These are phyloP conservation scores for Rosellinia necatrix DNA, from an alignment of 2,329 filamentous ascomycete species.

Conservation along the genomic window DNA sequence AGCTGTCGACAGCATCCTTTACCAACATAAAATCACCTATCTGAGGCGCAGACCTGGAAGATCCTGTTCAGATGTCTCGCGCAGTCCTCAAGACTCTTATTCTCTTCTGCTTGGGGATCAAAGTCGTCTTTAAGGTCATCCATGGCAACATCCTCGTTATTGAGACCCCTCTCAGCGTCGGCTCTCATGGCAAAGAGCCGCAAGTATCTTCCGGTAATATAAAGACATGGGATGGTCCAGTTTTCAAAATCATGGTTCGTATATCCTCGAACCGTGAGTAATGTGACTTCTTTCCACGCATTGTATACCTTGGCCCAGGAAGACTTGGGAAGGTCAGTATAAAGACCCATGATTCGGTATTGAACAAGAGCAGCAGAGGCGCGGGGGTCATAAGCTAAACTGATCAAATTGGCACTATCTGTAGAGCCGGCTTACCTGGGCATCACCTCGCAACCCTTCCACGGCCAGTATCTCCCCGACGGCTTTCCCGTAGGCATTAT, in stretches of 20 bases:
- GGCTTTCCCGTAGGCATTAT: constrained; percentile 82
- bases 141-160: constrained; percentile 43
- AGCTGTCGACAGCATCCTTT: neutral
- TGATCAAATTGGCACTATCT: neutral
- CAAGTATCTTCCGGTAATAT: constrained; percentile 84
- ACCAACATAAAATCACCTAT: constrained; percentile 66
- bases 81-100: constrained; percentile 87
- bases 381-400: neutral
- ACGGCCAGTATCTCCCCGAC: constrained; percentile 72
- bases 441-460: constrained; percentile 53
- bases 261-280: constrained; percentile 79
- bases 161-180: constrained; percentile 67
- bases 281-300: constrained; percentile 83
- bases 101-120: constrained; percentile 73
- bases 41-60: constrained; percentile 86
- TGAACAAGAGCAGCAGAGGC: neutral
- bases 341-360: neutral
- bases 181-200: constrained; percentile 89
- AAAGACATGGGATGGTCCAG: constrained; percentile 92
- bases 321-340: constrained; percentile 40
- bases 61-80: constrained; percentile 89
- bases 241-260: constrained; percentile 75
- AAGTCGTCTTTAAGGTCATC: constrained; percentile 77
- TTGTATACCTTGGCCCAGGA: constrained; percentile 86
- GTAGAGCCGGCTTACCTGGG: constrained; percentile 36